Evolutionary conservation across 768 basidiomycete species (phyloP).

Genomic region (Trametopsis cervina): DNA sequence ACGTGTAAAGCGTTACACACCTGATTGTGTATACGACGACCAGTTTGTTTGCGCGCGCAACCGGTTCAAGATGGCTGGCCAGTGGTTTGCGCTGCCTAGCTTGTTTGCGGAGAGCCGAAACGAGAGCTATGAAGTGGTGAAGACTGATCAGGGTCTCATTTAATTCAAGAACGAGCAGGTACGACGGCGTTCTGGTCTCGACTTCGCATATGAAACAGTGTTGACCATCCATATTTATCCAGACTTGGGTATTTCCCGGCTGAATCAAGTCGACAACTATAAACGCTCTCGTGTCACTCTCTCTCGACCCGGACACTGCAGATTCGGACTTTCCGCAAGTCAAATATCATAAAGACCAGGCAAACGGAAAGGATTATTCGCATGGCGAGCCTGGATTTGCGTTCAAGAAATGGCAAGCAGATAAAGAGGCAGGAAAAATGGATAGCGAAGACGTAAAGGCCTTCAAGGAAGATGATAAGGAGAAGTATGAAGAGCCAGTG

Average conservation of each 20-base stretch:
- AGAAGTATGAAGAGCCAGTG: slow-evolving; percentile 17
- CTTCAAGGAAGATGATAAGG: slow-evolving; percentile 16
- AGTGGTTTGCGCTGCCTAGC: slow-evolving; percentile 35
- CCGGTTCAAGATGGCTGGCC: slow-evolving; percentile 33
- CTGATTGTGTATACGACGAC: slow-evolving; percentile 26
- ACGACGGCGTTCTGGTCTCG: not conserved
- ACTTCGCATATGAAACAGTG: not conserved
- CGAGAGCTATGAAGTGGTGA: slow-evolving; percentile 29
- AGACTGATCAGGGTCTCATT: slow-evolving; percentile 30
- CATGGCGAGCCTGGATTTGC: slow-evolving; percentile 34
- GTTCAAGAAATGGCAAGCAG: slow-evolving; percentile 36
- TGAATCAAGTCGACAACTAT: slow-evolving; percentile 33
- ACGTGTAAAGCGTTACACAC: slow-evolving; percentile 31
- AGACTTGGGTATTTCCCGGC: slow-evolving; percentile 34
- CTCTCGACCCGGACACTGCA: slow-evolving; percentile 31
- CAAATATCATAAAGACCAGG: slow-evolving; percentile 34
- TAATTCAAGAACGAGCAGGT: slow-evolving; percentile 40
- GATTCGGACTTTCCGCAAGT: slow-evolving; percentile 35
- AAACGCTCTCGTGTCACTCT: slow-evolving; percentile 34
- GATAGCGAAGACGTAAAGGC: slow-evolving; percentile 19
- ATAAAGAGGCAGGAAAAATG: slow-evolving; percentile 19
- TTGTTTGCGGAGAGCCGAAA: slow-evolving; percentile 31
- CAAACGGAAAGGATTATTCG: slow-evolving; percentile 36
- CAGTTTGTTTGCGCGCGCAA: slow-evolving; percentile 37
- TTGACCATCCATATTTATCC: not conserved